Conservation (phyloP, 306 rosid species). For the Cucurbita moschata region DNA sequence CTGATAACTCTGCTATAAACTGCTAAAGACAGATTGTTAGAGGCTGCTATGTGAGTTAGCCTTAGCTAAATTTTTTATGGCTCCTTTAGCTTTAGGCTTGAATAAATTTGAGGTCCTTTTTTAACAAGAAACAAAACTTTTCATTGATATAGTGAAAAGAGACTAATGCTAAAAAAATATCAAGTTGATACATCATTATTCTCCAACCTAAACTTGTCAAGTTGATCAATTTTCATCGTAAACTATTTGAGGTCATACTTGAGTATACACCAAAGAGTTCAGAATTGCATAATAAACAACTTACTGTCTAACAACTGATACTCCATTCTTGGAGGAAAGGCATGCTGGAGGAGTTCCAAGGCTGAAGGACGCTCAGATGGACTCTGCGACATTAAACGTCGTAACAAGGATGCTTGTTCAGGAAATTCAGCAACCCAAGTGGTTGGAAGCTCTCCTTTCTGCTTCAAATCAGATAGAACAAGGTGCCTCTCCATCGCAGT, state of each 20-base stretch:
- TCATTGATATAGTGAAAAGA: not conserved
- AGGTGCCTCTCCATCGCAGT: constrained; percentile 81
- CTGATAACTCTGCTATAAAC: not conserved
- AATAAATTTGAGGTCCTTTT: not conserved
- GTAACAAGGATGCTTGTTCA: constrained; percentile 63
- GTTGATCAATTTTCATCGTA: too few relatives aligned
- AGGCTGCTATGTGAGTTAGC: not conserved
- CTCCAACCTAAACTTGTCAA: too few relatives aligned
- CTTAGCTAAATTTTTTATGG: not conserved
- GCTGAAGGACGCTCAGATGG: constrained; percentile 96
- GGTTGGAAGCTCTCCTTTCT: constrained; percentile 58
- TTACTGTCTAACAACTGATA: constrained; percentile 78
- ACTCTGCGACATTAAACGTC: constrained; percentile 60
- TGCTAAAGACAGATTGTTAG: not conserved
- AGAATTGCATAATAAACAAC: constrained; percentile 15
- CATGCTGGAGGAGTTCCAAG: constrained; percentile 53
- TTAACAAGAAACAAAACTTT: not conserved
- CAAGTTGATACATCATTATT: too few relatives aligned
- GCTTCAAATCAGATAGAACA: constrained; percentile 73
- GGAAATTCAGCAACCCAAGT: constrained; percentile 71
- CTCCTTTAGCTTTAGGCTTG: not conserved
- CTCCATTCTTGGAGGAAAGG: constrained; percentile 88
- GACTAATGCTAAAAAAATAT: not conserved
- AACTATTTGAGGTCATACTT: not conserved
- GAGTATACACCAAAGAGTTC: not conserved